Evolutionary conservation across 2,329 filamentous ascomycete species (phyloP).

Genomic region (Leptographium wingfieldii): DNA sequence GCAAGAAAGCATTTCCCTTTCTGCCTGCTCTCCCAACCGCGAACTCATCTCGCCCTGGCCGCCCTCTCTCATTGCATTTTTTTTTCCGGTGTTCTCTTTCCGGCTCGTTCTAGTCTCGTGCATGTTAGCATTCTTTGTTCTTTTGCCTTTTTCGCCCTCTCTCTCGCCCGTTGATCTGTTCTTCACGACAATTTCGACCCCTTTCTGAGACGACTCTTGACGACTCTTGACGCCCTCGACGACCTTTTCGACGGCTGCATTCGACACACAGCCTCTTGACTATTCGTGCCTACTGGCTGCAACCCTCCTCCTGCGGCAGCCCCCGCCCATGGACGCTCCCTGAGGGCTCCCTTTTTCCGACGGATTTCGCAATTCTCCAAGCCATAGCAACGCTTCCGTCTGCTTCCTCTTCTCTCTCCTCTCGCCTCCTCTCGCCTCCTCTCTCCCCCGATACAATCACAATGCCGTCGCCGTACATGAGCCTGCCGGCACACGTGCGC

Average conservation of each 20-base stretch:
- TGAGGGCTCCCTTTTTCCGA: not conserved
- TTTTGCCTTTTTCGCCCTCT: too few relatives aligned
- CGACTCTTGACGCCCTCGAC: too few relatives aligned
- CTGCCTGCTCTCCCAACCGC: not conserved
- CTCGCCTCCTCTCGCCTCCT: not conserved
- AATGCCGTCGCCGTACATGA: conserved; percentile 30
- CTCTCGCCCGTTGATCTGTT: too few relatives aligned
- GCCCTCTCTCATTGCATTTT: not conserved
- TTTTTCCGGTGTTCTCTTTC: not conserved
- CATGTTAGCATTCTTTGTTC: too few relatives aligned
- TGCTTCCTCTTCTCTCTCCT: not conserved
- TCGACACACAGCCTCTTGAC: not conserved
- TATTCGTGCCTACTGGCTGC: too few relatives aligned
- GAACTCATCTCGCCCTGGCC: not conserved
- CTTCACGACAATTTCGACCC: too few relatives aligned
- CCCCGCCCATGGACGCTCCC: not conserved
- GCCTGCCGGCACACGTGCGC: conserved; percentile 42
- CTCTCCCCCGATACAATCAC: conserved; percentile 16
- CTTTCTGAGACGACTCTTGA: too few relatives aligned
- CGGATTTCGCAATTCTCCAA: not conserved
- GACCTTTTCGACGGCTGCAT: too few relatives aligned
- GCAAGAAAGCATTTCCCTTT: not conserved
- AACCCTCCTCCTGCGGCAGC: too few relatives aligned
- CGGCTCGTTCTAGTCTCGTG: not conserved
- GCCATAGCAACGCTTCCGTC: too few relatives aligned